Evolutionary conservation across 2,329 filamentous ascomycete genomes (phyloP), one percentile per base, ranked within the genome.

Genomic region (Fusarium redolens): DNA sequence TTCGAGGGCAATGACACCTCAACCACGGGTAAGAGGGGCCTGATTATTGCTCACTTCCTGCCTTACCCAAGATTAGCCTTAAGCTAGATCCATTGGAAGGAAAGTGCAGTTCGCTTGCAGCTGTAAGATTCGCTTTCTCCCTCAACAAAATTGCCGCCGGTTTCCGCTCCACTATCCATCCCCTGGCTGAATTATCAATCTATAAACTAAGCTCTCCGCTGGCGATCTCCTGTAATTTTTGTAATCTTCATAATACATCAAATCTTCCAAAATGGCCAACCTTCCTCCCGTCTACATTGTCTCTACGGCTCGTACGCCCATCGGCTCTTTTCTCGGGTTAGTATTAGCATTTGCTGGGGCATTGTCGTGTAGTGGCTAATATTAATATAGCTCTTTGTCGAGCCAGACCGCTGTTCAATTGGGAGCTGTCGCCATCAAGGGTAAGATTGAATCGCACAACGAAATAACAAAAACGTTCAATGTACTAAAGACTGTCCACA

Each of bases 201-300:
- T 69, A 67, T 63, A 61, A 66, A 69, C 63, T 58, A 17, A 55
- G 43, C 55, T 60, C 56, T 66, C 61, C 69, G 47, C 47, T 38
- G 61, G 50, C 48, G 57, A 66, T 54, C 65, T 61, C 61, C 33
- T 51, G 37, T 33, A 25, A 47, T 50, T 59, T 56, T 64, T 60
- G 59, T 60, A 40, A 58, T 40, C 54, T 73, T 56, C 65, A 51
- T 59, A 68, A 55, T 44, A 51, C 51, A 65, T 66, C 62, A 30
- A 65, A 40, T 54, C 70, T 58, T 54, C 58, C 84, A 90, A 78
- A 68, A 97, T 97, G 93, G 88, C 94, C 81, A 90, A 90, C 77
- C 89, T 95, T 73, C 92, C 94, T 75, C 89, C 95, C 67, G 96
- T 99, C 75, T 99, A 99, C 86, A 98, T 99, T 80, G 95, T 98